Conservation (phyloP, 2,329 filamentous ascomycete genomes). For the Aspergillus clavatus region DNA sequence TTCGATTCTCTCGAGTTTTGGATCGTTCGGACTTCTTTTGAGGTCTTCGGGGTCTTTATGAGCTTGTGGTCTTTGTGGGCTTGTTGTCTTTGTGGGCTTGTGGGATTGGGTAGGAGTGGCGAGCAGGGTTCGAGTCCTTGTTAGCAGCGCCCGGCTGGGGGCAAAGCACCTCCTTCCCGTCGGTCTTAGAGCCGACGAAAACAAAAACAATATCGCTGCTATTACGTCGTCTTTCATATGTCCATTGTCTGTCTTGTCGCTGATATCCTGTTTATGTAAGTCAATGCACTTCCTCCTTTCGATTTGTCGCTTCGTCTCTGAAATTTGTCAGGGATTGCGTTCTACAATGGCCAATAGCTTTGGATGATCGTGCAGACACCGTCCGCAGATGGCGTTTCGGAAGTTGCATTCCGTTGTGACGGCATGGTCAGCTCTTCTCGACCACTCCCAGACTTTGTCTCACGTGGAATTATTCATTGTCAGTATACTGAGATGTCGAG, state of each 20-base stretch:
- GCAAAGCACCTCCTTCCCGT: slow-evolving; percentile 1
- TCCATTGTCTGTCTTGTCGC: not conserved
- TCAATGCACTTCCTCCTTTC: too few species aligned
- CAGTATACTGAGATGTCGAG: too few species aligned
- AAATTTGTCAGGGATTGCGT: too few species aligned
- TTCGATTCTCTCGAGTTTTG: not conserved
- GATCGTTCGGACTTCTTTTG: not conserved
- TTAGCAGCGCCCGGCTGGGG: not conserved
- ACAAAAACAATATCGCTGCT: slow-evolving; percentile 1
- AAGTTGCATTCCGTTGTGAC: too few species aligned
- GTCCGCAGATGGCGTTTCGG: too few species aligned
- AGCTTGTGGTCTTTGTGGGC: slow-evolving; percentile 28
- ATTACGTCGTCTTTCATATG: not conserved
- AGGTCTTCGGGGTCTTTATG: not conserved
- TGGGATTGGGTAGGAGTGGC: not conserved
- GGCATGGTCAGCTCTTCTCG: too few species aligned
- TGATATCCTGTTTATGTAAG: not conserved
- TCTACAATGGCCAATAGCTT: too few species aligned
- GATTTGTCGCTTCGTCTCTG: too few species aligned
- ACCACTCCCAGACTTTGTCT: too few species aligned
- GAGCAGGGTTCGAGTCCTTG: slow-evolving; percentile 1
- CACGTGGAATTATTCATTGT: too few species aligned
- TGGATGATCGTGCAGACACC: too few species aligned
- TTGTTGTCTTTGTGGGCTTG: slow-evolving; percentile 12
- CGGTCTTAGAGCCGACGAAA: not conserved